Conservation (phyloP, 2,329 filamentous ascomycete species). For the Orbilia brochopaga region DNA sequence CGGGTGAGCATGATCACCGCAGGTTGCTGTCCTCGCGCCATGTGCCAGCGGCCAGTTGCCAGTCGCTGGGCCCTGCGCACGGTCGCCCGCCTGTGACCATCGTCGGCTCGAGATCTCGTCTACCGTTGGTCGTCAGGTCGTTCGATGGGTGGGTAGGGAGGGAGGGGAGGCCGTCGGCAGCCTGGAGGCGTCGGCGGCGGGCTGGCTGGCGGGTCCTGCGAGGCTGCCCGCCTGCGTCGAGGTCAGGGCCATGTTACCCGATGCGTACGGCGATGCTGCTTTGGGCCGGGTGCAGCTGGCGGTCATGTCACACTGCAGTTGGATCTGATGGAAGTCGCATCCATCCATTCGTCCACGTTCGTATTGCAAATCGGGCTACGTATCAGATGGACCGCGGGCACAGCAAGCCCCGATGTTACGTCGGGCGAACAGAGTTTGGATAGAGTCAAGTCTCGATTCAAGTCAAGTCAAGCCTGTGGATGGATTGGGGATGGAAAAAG, state of each 20-base stretch:
- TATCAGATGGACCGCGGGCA: too few relatives aligned
- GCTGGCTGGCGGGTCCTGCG: neutral
- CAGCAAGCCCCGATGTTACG: too few relatives aligned
- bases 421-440: too few relatives aligned
- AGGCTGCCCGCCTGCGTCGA: neutral
- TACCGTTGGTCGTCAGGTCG: conserved; percentile 10
- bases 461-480: too few relatives aligned
- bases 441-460: too few relatives aligned
- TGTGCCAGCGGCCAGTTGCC: conserved; percentile 10
- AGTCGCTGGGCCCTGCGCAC: conserved; percentile 20
- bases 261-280: too few relatives aligned
- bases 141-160: neutral
- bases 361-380: too few relatives aligned
- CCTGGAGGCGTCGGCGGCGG: neutral
- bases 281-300: too few relatives aligned
- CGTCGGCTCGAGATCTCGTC: neutral
- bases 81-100: neutral
- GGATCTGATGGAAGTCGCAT: too few relatives aligned
- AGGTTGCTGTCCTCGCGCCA: conserved; percentile 27
- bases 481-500: too few relatives aligned
- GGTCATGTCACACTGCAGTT: too few relatives aligned
- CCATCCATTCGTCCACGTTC: too few relatives aligned
- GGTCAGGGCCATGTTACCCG: neutral
- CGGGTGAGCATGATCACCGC: conserved; percentile 33
- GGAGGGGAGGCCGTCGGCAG: neutral